These are phyloP conservation scores for Colletotrichum melonis DNA, from an alignment of 2,329 filamentous ascomycete genomes.

Conservation along the genomic window DNA sequence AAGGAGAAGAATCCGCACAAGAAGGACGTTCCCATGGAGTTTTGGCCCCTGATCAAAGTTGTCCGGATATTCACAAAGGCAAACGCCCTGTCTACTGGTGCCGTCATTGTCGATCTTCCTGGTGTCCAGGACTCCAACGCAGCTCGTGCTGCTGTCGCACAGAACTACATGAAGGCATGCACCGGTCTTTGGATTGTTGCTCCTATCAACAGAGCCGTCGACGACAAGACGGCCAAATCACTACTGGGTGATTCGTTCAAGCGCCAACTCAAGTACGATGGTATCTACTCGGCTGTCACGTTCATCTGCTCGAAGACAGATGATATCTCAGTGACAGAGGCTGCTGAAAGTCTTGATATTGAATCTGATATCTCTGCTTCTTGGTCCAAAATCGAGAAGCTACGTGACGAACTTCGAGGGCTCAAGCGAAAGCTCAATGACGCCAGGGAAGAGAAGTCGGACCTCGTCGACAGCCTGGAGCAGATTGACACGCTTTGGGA, in stretches of 20 bases:
- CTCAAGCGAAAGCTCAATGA: slow-evolving; percentile 36
- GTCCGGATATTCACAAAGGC: slow-evolving; percentile 54
- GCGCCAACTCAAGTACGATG: slow-evolving; percentile 69
- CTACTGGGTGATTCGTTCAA: slow-evolving; percentile 69
- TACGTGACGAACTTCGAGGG: slow-evolving; percentile 39
- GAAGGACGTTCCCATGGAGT: slow-evolving; percentile 40
- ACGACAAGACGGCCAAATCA: slow-evolving; percentile 68
- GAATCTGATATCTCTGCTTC: slow-evolving; percentile 43
- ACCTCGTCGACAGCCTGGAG: slow-evolving; percentile 37
- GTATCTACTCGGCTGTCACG: slow-evolving; percentile 63
- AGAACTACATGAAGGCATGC: slow-evolving; percentile 70
- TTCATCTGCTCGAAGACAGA: slow-evolving; percentile 76
- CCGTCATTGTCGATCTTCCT: slow-evolving; percentile 61
- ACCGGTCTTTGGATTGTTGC: slow-evolving; percentile 72
- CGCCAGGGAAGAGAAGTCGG: slow-evolving; percentile 18
- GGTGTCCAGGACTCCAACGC: slow-evolving; percentile 71
- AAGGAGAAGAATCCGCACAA: slow-evolving; percentile 40
- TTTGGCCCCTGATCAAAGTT: slow-evolving; percentile 65
- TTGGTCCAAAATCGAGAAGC: slow-evolving; percentile 42
- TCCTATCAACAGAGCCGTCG: slow-evolving; percentile 69
- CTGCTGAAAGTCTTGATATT: slow-evolving; percentile 46
- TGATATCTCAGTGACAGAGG: slow-evolving; percentile 59
- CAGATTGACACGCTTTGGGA: slow-evolving; percentile 37
- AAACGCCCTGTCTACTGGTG: slow-evolving; percentile 47
- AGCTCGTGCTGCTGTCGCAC: slow-evolving; percentile 67